A percentile compares a stretch with the other conserved stretches of the same genome.
Evolutionary conservation across 2,329 filamentous ascomycete species (phyloP).

Genomic region (Colletotrichum limetticola): DNA sequence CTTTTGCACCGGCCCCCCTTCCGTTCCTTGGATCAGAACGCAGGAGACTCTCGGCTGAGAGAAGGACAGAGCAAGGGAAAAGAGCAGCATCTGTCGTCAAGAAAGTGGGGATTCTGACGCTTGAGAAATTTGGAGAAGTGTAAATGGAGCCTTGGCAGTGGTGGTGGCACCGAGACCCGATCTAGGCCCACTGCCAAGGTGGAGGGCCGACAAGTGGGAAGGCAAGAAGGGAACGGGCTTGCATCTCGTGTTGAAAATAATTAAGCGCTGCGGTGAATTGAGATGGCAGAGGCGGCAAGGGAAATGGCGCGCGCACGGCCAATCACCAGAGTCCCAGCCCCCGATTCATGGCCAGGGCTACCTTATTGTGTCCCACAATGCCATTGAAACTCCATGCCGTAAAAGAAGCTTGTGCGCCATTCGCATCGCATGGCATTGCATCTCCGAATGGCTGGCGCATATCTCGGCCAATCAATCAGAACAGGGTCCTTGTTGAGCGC

Average conservation of each 20-base stretch:
- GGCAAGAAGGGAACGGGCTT: slow-evolving; percentile 1
- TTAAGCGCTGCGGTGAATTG: slow-evolving; percentile 24
- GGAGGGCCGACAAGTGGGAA: not conserved
- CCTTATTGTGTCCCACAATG: not conserved
- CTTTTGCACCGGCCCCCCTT: not conserved
- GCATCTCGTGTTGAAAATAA: not conserved
- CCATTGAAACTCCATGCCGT: not conserved
- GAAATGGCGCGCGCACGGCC: slow-evolving; percentile 14
- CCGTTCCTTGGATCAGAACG: not conserved
- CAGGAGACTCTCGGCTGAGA: not conserved
- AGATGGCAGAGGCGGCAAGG: slow-evolving; percentile 31
- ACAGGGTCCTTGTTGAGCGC: not conserved
- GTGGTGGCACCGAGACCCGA: slow-evolving; percentile 2
- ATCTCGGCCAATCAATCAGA: not conserved
- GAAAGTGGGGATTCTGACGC: not conserved
- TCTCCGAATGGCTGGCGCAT: not conserved
- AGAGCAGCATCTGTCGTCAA: not conserved
- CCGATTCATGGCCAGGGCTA: not conserved
- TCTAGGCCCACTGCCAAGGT: not conserved
- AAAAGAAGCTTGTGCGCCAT: slow-evolving; percentile 15
- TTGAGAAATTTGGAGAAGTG: slow-evolving; percentile 9
- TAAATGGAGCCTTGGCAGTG: not conserved
- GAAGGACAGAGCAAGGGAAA: not conserved
- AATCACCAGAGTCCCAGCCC: slow-evolving; percentile 16
- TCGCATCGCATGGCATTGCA: not conserved